Conservation (phyloP, 2,329 filamentous ascomycete species). For the Colletotrichum neosansevieriae region DNA sequence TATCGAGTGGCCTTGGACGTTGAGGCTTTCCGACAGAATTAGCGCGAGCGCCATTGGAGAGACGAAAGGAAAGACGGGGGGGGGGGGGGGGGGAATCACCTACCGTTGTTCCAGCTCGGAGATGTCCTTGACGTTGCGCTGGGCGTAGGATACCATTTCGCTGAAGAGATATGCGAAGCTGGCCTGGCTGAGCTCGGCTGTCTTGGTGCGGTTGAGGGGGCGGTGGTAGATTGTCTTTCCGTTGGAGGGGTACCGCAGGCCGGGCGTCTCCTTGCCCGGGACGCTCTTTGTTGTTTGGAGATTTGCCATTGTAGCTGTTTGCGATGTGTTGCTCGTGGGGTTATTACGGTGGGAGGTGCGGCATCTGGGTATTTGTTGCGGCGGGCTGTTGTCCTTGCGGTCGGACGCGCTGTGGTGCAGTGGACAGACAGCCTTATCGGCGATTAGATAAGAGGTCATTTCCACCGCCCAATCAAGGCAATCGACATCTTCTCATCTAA, state of each 20-base stretch:
- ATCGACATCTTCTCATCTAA: no score
- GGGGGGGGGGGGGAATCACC: slow-evolving; percentile 41
- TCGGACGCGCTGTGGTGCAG: slow-evolving; percentile 2
- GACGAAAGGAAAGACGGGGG: slow-evolving; percentile 9
- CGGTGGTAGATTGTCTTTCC: slow-evolving; percentile 99
- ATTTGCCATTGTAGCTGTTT: slow-evolving; percentile 60
- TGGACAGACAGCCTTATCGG: slow-evolving; percentile 36
- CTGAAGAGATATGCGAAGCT: slow-evolving; percentile 97
- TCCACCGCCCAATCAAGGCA: no score
- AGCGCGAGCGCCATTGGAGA: neutral
- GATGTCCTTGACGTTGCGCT: slow-evolving; percentile 89
- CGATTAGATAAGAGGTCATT: slow-evolving; percentile 37
- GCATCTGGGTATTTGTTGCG: slow-evolving; percentile 7
- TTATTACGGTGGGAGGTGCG: neutral
- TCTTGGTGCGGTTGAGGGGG: slow-evolving; percentile 89
- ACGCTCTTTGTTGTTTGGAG: slow-evolving; percentile 58
- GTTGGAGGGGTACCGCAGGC: slow-evolving; percentile 88
- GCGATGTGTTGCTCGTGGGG: neutral
- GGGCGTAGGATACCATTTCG: slow-evolving; percentile 97
- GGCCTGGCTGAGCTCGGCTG: slow-evolving; percentile 89
- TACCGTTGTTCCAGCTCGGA: slow-evolving; percentile 93
- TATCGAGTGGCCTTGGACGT: slow-evolving; percentile 91
- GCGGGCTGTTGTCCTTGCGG: neutral
- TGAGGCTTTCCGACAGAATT: slow-evolving; percentile 69
- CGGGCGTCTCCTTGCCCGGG: slow-evolving; percentile 63